Conservation (phyloP, 2,329 filamentous ascomycete species). For the Fusarium equiseti region DNA sequence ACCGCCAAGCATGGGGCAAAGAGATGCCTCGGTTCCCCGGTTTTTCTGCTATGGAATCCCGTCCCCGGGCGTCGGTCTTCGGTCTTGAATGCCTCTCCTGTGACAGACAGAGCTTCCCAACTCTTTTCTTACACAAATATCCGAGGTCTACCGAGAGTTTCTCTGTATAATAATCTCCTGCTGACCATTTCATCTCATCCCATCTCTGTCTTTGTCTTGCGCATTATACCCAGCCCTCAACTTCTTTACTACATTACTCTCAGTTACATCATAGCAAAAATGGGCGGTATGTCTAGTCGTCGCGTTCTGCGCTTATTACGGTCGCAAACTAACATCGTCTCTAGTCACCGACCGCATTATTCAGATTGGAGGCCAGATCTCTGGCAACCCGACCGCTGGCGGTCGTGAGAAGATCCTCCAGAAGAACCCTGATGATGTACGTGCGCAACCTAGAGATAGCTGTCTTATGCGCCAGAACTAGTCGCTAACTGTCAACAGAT, state of each 20-base stretch:
- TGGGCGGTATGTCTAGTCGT: constrained; percentile 53
- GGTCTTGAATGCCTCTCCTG: constrained; percentile 25
- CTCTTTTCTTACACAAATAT: constrained; percentile 42
- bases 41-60: constrained; percentile 19
- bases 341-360: constrained; percentile 69
- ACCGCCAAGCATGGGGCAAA: constrained; percentile 41
- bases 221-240: constrained; percentile 28
- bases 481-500: constrained; percentile 62
- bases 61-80: constrained; percentile 11
- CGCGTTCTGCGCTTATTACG: neutral
- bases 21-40: constrained; percentile 54
- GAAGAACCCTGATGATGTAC: constrained; percentile 76
- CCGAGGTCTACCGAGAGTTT: constrained; percentile 45
- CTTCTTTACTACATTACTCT: constrained; percentile 4
- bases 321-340: constrained; percentile 21
- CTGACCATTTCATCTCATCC: constrained; percentile 6
- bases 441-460: constrained; percentile 31
- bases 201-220: constrained; percentile 16
- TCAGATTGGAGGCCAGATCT: constrained; percentile 73
- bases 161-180: constrained; percentile 36
- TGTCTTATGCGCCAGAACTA: neutral
- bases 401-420: constrained; percentile 69
- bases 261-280: constrained; percentile 43
- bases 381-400: constrained; percentile 67
- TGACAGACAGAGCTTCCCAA: constrained; percentile 30